Evolutionary conservation across 495 filamentous ascomycete species (phyloP).

Genomic region (Penicillium cataractarum): DNA sequence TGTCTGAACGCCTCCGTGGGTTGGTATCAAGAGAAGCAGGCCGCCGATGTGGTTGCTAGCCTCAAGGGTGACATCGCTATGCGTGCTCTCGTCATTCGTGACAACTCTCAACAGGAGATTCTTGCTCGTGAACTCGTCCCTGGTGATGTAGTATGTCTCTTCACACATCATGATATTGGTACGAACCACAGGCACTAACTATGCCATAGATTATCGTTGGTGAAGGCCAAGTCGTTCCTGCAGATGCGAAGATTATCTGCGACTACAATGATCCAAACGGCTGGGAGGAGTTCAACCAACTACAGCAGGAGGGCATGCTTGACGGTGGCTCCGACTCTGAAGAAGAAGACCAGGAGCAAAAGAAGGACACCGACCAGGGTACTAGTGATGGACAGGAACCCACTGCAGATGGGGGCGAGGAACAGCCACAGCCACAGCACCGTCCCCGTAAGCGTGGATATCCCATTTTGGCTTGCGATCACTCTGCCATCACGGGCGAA

Average conservation of each 20-base stretch:
- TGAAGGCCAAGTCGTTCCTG: constrained; percentile 74
- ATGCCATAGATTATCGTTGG: constrained; percentile 61
- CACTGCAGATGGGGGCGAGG: constrained; percentile 20
- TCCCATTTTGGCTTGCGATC: constrained; percentile 67
- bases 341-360: constrained; percentile 39
- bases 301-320: constrained; percentile 57
- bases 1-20: constrained; percentile 75
- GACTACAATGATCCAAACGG: constrained; percentile 66
- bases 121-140: constrained; percentile 76
- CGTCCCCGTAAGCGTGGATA: constrained; percentile 45
- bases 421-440: constrained; percentile 17
- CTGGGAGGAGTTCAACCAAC: constrained; percentile 64
- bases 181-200: constrained; percentile 18
- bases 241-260: constrained; percentile 72
- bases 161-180: not conserved
- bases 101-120: constrained; percentile 66
- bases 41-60: constrained; percentile 77
- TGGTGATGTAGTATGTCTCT: constrained; percentile 71
- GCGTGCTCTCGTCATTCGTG: constrained; percentile 68
- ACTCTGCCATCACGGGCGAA: constrained; percentile 75
- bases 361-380: constrained; percentile 15
- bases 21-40: constrained; percentile 86
- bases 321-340: constrained; percentile 58
- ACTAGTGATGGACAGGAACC: constrained; percentile 5
- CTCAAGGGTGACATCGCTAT: constrained; percentile 83